Base-by-base conservation (phyloP, 257 asterid species). In the Jaltomata sinuosa region DNA sequence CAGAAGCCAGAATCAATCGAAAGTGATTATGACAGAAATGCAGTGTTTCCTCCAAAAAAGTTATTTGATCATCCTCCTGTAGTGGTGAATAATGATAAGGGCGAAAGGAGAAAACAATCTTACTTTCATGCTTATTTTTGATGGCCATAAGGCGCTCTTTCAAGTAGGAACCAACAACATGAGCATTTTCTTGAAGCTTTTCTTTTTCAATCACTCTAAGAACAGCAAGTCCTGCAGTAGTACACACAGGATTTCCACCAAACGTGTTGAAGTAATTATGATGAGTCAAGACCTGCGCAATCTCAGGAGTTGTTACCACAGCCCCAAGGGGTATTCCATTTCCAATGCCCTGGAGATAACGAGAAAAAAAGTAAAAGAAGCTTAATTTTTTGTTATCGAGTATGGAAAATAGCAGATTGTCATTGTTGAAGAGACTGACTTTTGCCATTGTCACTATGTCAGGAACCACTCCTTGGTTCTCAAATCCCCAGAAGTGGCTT, bases 361-460 rank as follows among this genome's bases (percentile, higher is more conserved):
- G 45, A n/a, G 15, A 82, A 11, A 25, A 36, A 36, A 36, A 69
- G 2, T 40, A n/a, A 71, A 40, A 47, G 4, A 45, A 9, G 5
- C 2, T 76, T 25, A 49, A 7, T 22, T 25, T 22, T 74, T 74
- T 74, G 22, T 47, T 0, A 42, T 47, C 11, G 34, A 42, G 80
- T 40, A 42, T n/a, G 53, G 27, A 42, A 22, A n/a, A 72, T 76
- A 47, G 27, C 40, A 76, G 42, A 76, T 27, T 76, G 45, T 27
- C 42, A 29, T 25, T 25, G 36, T 22, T n/a, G 34, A 81, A 49
- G 27, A 49, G 62, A 22, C 78, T 34, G 83, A 92, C 99, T 98
- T 96, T 96, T 55, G 98, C 99, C 98, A 94, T 93, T 87, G 99
- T 96, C 69, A 94, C 97, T 53, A 96, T 96, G 87, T 96, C 99